Base-by-base conservation (phyloP, 1,139 yeast species). In the Geotrichum macrosporum region DNA sequence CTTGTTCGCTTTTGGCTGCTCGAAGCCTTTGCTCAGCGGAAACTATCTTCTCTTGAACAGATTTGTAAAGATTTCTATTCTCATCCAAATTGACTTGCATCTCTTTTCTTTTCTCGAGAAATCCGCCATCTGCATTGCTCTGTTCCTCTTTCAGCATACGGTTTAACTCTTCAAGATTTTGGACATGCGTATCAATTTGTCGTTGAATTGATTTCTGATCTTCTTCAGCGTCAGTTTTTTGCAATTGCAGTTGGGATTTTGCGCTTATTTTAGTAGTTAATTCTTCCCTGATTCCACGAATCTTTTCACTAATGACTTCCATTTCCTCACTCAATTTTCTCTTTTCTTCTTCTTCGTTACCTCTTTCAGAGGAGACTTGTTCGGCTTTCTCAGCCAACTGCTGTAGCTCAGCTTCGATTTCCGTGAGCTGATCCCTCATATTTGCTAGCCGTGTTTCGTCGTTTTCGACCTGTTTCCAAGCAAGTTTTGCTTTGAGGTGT, bases 1-100 rank as follows among this genome's bases (percentile, higher is more conserved):
- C 53, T 32, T 53, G 50, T 33, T 53, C 53, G 12, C 13, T 29
- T 12, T 51, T 34, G 5, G 27, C 10, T 19, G 24, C 35, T n/a
- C 15, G 24, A 37, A 41, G 21, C 5, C 29, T 36, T 2, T 4
- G 16, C 6, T 31, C 22, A 19, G 35, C n/a, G 5, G 20, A 20
- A 19, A 32, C n/a, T 16, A 46, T 30, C 33, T 35, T 8, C 30
- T 22, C 21, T 22, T 29, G 30, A 15, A 41, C 35, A 2, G 41
- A 21, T n/a, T 35, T 30, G 5, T 22, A 26, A n/a, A 21, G 33
- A 5, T 26, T 18, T 8, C 22, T 20, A 8, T n/a, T 10, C 15
- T 31, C 16, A 10, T 26, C 37, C 19, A 41, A 21, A 10, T 36
- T 29, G 13, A n/a, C 36, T 4, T 19, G 29, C 19, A 24, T 9